Evolutionary conservation across 2,329 filamentous ascomycete species (phyloP), one percentile per base, ranked within the genome.

Genomic region (Apiospora pterosperma): DNA sequence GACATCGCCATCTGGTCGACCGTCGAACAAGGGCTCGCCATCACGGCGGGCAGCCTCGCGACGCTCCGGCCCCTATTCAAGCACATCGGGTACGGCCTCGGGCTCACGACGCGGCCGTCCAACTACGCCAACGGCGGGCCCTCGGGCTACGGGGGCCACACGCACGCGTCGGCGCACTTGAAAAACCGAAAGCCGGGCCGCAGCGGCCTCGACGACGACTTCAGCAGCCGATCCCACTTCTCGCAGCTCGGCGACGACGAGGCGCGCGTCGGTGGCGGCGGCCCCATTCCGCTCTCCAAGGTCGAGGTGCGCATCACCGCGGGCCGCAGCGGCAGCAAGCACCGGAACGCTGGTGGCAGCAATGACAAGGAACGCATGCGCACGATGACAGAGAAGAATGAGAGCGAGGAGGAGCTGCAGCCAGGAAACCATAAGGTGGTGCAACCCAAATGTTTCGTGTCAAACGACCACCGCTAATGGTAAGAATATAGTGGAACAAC

Each of bases 1-100:
- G 76, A 79, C 64, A 79, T 83, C 61, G 81, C 81, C 19, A 80
- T 84, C 68, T 84, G 81, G 81, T 82, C 81, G 1, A 80, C 78
- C 0, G 73, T 79, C 7, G 83, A 85, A 63, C 75, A 80, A 39
- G 80, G 79, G 14, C 75, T 85, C 1, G 80, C 81, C 59, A 80
- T 85, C 67, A 79, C 79, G 7, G 82, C 82, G 8, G 80, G 79
- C n/a, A 78, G 78, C 28, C 76, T 82, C 7, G 80, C 81, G 6
- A 83, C 82, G 0, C 74, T 84, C 6, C 79, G 81, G 0, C 83
- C 82, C 0, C 74, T 85, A 1, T 64, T 79, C 66, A 77, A 76
- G 63, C 42, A 69, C 31, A 55, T 80, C 48, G 73, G 70, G 62
- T 72, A 70, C 61, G 75, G 70, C 63, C 65, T 82, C 28, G 62